Base-by-base conservation (phyloP, 192 early-diverging fungal genomes). In the Rhizoclosmatium globosum region DNA sequence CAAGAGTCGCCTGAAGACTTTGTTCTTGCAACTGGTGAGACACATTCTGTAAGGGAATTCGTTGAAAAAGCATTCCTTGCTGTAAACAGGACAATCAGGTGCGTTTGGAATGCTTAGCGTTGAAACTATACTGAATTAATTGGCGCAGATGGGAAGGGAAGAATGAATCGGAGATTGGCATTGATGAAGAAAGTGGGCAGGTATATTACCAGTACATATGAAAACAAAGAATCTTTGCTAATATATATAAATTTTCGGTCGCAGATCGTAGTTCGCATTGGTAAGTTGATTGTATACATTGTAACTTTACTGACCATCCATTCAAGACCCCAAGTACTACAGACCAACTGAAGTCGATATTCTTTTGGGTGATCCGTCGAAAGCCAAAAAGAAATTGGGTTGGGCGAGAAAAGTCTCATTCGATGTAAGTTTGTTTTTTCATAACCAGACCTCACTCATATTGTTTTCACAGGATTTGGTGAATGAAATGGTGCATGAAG, bases 281-380 rank as follows among this genome's bases (percentile, higher is more conserved):
- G 92, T 73, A 85, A 88, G 60, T 90, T 89, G 72, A 77, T 85
- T 9, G 83, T 72, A 38, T 88, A 88, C 21, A 82, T 80, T 53
- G 50, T 17, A 13, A 53, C 6, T 13, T 7, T 53, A 13, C 50
- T 53, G 17, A 53, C 85, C 91, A 72, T 88, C 92, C 23, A 86
- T 89, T 41, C 86, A 91, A 60, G 92, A 94, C 74, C 86, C 89
- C n/a, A 86, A 89, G 66, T 94, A 94, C 82, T 94, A 92, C 87
- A 91, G 93, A 73, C 93, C 93, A 47, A 89, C 93, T 39, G 93
- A 94, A 82, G 93, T 94, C 41, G 93, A 94, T 67, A 72, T 93
- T 3, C 83, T 94, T 57, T 80, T 93, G 65, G 93, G 93, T 67
- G 87, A 93, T 75, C 92, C 93, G 50, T 76, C 89, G 19, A 94